phyloP scores from a whole-genome alignment of 106 monocot genomes.

The Phalaenopsis equestris region DNA sequence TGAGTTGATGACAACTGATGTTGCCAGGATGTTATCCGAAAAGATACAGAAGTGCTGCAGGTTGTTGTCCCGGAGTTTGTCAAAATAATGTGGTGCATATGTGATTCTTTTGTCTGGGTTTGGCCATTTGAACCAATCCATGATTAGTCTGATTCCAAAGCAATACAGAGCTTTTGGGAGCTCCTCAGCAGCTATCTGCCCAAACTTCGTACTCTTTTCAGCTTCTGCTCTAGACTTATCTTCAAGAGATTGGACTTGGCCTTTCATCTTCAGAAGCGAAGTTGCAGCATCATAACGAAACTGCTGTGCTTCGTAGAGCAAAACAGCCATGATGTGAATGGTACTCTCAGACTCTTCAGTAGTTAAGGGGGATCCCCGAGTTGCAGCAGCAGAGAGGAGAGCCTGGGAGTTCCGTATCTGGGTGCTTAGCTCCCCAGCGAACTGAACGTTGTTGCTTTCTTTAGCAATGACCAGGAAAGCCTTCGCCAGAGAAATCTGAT shows the following conservation, averaged over 20 bases:
- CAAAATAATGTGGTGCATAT: constrained; percentile 11
- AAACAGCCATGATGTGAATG: constrained; percentile 41
- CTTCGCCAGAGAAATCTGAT: constrained; percentile 65
- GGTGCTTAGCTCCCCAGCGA: constrained; percentile 33
- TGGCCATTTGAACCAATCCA: constrained; percentile 43
- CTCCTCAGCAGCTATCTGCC: constrained; percentile 71
- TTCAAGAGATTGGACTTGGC: constrained; percentile 44
- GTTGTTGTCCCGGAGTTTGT: constrained; percentile 40
- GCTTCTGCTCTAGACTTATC: constrained; percentile 46
- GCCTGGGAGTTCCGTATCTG: constrained; percentile 38
- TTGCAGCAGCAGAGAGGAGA: constrained; percentile 34
- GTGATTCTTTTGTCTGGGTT: constrained; percentile 19
- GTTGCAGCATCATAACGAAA: constrained; percentile 54
- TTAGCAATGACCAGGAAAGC: constrained; percentile 39
- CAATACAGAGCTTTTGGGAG: constrained; percentile 62
- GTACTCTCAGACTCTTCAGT: constrained; percentile 29
- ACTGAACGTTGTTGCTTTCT: constrained; percentile 47
- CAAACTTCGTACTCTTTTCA: constrained; percentile 44
- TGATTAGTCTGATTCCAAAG: constrained; percentile 40
- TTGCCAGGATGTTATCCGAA: constrained; percentile 31
- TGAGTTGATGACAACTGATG: constrained; percentile 33
- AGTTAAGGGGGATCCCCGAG: constrained; percentile 18
- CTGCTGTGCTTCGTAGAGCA: constrained; percentile 49
- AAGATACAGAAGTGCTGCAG: constrained; percentile 34
- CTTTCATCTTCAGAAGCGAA: constrained; percentile 50